Evolutionary conservation across 169 alveolate species (phyloP), one percentile per base, ranked within the genome.

Genomic region (Eimeria necatrix): DNA sequence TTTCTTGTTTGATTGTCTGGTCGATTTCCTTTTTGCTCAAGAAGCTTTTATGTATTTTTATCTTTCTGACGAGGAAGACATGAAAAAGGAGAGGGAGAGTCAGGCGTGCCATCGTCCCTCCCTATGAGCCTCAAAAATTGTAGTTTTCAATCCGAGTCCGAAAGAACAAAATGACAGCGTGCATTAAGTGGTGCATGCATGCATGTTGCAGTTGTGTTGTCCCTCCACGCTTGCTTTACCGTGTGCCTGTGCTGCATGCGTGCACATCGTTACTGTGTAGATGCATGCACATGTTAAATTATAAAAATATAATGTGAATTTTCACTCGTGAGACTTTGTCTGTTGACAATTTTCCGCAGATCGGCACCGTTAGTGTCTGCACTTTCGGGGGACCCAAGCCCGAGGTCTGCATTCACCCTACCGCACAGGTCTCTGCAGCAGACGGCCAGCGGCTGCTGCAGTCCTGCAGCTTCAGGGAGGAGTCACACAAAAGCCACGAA

Each of bases 391-490:
- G 94, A 22, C 91, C 59, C 52, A 81, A 76, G 64, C 95, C 96
- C 26, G 93, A 91, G 60, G 91, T 92, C 53, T 78, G 90, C 60
- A 56, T 95, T 60, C 96, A 94, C 76, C 94, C 96, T 73, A 83
- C 95, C 12, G 20, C 74, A 12, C 95, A 94, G 49, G 94, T 96
- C 12, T 90, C 95, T 18, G 95, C 85, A 32, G 95, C 74, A 18
- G 97, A 96, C 49, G 97, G 96, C 16, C 61, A 93, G 22, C 87
- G 95, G 18, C 41, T 96, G 49, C 71, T 95, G 59, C 87, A 78
- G 59, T 74, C 73, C 70, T 94, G 96, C 78, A 96, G 92, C 56
- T 96, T 96, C 49, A 52, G 74, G 74, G 97, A 95, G 87, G 97
- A 96, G 90, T 73, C 97, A 10, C 53, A 51, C 52, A 84, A 80